Evolutionary conservation across 2,329 filamentous ascomycete species (phyloP).

Genomic region (Phialophora expanda): DNA sequence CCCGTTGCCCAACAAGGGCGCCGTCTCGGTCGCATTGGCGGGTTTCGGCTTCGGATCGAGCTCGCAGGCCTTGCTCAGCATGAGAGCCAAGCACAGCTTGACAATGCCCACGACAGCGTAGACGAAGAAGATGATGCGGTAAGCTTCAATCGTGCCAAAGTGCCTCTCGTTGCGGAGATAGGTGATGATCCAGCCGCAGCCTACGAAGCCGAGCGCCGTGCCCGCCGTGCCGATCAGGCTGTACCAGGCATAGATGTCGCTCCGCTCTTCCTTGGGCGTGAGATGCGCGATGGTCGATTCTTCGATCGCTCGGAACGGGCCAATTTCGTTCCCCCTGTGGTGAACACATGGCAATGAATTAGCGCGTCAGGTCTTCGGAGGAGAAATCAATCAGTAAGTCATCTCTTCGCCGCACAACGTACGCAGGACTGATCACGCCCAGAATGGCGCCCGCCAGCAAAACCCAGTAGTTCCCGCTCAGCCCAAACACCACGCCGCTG

Average conservation of each 20-base stretch:
- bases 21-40: conserved; percentile 45
- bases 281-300: conserved; percentile 52
- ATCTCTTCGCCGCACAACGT: conserved; percentile 39
- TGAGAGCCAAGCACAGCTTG: conserved; percentile 55
- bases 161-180: conserved; percentile 51
- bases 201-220: conserved; percentile 59
- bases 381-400: too few species aligned
- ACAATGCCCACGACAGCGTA: conserved; percentile 61
- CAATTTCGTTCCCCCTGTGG: conserved; percentile 65
- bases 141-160: conserved; percentile 58
- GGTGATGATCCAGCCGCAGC: conserved; percentile 59
- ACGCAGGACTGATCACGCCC: conserved; percentile 63
- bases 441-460: conserved; percentile 62
- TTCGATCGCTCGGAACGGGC: conserved; percentile 66
- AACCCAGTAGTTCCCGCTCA: conserved; percentile 61
- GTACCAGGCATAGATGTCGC: conserved; percentile 38
- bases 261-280: conserved; percentile 26
- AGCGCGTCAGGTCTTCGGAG: too few species aligned
- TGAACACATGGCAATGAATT: background rate
- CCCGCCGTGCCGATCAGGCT: conserved; percentile 61
- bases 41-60: conserved; percentile 40
- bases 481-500: conserved; percentile 62
- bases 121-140: conserved; percentile 63
- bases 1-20: conserved; percentile 43
- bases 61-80: conserved; percentile 60